These are phyloP conservation scores for Jaltomata sinuosa DNA, from an alignment of 257 asterid genomes.

Conservation along the genomic window DNA sequence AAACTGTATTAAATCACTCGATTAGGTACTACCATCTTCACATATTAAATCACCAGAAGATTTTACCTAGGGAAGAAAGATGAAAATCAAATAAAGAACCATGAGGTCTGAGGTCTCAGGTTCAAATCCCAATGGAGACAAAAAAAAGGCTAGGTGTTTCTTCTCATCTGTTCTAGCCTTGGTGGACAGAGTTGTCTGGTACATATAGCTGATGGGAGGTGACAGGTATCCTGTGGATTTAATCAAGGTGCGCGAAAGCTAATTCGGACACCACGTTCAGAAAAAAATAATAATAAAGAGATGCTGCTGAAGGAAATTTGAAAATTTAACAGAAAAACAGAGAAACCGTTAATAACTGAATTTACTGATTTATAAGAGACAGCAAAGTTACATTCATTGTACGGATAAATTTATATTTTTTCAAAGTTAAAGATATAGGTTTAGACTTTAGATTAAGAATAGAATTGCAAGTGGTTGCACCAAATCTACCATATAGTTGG, in stretches of 20 bases:
- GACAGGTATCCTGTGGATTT: no score
- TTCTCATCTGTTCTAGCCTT: no score
- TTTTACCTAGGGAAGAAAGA: background rate
- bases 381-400: background rate
- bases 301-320: background rate
- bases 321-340: background rate
- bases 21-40: background rate
- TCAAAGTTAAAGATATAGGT: no score
- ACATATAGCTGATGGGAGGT: no score
- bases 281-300: no score
- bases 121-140: no score
- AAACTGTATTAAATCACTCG: background rate
- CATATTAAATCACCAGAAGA: background rate
- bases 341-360: background rate
- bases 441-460: background rate
- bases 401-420: no score
- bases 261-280: no score
- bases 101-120: no score
- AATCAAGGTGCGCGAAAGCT: no score
- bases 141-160: no score
- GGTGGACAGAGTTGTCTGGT: no score
- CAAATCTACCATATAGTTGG: constrained; percentile 34
- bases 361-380: background rate
- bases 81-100: background rate
- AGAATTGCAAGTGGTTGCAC: constrained; percentile 29